These are phyloP conservation scores for Viola pubescens DNA, from an alignment of 441 rosid genomes.

Conservation along the genomic window DNA sequence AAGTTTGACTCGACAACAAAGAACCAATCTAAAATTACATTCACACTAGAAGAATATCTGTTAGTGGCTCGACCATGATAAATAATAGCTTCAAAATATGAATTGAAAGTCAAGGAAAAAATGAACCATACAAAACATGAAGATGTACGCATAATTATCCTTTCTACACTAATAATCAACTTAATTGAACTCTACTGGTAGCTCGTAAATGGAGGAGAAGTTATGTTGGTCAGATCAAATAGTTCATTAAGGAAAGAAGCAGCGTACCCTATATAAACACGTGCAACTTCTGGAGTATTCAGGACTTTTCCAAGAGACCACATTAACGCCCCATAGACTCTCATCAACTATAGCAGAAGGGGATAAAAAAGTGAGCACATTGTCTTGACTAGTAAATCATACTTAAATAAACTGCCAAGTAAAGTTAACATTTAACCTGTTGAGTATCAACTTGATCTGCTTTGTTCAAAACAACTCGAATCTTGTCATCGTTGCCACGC, in stretches of 20 bases:
- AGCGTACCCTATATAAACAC: slow-evolving; percentile 80
- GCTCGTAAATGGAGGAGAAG: neutral
- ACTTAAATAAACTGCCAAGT: neutral
- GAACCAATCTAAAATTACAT: too few species aligned
- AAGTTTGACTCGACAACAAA: too few species aligned
- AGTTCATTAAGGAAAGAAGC: neutral
- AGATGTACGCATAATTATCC: too few species aligned
- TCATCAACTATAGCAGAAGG: slow-evolving; percentile 48
- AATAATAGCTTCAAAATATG: too few species aligned
- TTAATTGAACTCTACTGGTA: too few species aligned
- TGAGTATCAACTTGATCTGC: slow-evolving; percentile 93
- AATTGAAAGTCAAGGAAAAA: too few species aligned
- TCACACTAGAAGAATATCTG: too few species aligned
- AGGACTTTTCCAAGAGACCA: slow-evolving; percentile 96
- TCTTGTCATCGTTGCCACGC: slow-evolving; percentile 89
- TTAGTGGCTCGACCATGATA: too few species aligned
- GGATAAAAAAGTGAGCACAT: too few species aligned
- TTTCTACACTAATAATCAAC: too few species aligned
- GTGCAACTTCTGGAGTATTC: slow-evolving; percentile 81
- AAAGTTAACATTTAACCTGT: slow-evolving; percentile 38
- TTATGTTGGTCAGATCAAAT: neutral
- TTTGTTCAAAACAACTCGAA: slow-evolving; percentile 86
- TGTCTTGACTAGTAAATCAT: too few species aligned
- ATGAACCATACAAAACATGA: too few species aligned
- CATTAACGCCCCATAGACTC: slow-evolving; percentile 95